Evolutionary conservation across 2,329 filamentous ascomycete species (phyloP), one percentile per base, ranked within the genome.

Genomic region (Ophiostoma fasciatum): DNA sequence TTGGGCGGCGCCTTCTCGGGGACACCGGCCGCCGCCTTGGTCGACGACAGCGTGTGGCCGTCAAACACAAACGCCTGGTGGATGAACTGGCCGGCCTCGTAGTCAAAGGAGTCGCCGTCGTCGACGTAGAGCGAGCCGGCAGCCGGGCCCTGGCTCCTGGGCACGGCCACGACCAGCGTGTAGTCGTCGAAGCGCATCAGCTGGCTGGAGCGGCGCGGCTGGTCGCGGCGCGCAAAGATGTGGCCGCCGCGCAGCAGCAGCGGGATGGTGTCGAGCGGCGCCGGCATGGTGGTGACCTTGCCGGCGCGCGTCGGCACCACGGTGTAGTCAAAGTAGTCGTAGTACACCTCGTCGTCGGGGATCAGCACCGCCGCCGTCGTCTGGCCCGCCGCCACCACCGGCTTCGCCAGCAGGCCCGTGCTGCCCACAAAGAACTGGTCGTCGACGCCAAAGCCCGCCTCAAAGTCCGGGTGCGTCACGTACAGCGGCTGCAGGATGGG

Each of bases 171-270:
- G 3, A 98, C 77, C 2, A 98, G 71, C 0, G 90, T 98, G 62
- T 94, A 94, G 28, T 92, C 87, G 54, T 98, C 90, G 57, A 77
- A 93, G 49, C 74, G 80, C 90, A 96, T 96, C 31, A 94, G 66
- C 15, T 81, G 77, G 39, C 75, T 82, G 39, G 84, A 93, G 41
- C 88, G 76, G 38, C 90, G 75, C 4, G 87, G 85, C 18, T 78
- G 74, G 50, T 98, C 90, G 45, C 88, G 83, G 39, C 90, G 82
- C 3, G 87, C 79, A 49, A 96, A 78, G 48, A 98, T 78, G 55
- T 96, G 82, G 1, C 90, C 90, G 31, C 84, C 88, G 46, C 81
- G 84, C 80, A 96, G 90, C 30, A 98, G 66, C 12, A 98, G 60
- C 1, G 90, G 88, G 14, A 94, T 82, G 49, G 78, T 83, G 38